phyloP scores from a whole-genome alignment of 192 early-diverging fungal species.

The Coemansia sp. region DNA sequence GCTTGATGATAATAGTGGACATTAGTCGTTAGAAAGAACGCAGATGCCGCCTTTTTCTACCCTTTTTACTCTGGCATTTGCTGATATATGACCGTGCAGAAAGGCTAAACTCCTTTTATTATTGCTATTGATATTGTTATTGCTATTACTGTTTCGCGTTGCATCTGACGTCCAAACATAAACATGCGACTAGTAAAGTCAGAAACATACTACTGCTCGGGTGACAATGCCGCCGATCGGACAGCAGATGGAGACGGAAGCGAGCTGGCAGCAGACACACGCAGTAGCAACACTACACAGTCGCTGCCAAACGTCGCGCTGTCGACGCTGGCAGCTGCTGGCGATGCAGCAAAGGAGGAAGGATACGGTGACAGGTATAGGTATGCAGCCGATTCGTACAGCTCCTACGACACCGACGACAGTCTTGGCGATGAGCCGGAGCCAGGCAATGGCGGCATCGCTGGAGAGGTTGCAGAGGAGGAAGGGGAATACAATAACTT shows the following conservation, averaged over 20 bases:
- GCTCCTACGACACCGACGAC: neutral
- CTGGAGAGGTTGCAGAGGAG: no score
- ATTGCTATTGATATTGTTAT: no score
- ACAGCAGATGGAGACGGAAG: neutral
- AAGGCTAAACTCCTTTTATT: no score
- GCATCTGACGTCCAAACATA: no score
- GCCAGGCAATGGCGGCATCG: neutral
- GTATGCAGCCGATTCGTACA: constrained; percentile 11
- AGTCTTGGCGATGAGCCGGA: neutral
- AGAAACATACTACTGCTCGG: neutral
- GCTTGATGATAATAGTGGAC: no score
- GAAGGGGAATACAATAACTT: no score
- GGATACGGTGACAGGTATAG: constrained; percentile 24
- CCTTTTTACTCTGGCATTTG: no score
- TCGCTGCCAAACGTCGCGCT: constrained; percentile 28
- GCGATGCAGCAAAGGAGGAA: neutral
- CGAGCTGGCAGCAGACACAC: neutral
- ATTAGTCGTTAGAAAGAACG: no score
- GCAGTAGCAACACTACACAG: neutral
- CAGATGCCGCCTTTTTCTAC: no score
- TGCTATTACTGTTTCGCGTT: no score
- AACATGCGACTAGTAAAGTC: neutral
- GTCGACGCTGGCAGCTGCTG: neutral
- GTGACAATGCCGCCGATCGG: neutral
- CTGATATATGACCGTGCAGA: no score